These are phyloP conservation scores for Coemansia sp. DNA, from an alignment of 192 early-diverging fungal genomes.

Conservation along the genomic window DNA sequence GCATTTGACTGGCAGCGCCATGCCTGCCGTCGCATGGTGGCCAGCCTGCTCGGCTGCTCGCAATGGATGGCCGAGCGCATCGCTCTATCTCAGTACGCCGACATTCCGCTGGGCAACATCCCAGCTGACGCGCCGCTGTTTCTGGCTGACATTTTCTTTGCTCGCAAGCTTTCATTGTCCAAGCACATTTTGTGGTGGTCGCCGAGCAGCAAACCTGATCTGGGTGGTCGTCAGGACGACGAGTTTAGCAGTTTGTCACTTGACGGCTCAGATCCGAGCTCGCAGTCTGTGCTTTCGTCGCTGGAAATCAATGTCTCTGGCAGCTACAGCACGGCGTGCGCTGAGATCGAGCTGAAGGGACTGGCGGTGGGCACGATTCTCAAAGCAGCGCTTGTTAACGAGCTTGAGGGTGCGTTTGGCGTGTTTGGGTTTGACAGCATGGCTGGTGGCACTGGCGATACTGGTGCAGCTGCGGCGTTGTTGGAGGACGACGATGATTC, in stretches of 20 bases:
- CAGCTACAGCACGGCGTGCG: slow-evolving; percentile 74
- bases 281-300: slow-evolving; percentile 1
- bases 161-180: slow-evolving; percentile 70
- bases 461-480: background rate
- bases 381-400: slow-evolving; percentile 72
- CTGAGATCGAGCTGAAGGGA: slow-evolving; percentile 79
- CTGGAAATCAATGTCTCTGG: slow-evolving; percentile 76
- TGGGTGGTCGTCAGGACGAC: slow-evolving; percentile 72
- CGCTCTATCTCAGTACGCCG: slow-evolving; percentile 72
- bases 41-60: slow-evolving; percentile 71
- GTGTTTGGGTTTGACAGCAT: slow-evolving; percentile 44
- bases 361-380: slow-evolving; percentile 83
- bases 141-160: slow-evolving; percentile 81
- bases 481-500: slow-evolving; percentile 1
- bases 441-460: slow-evolving; percentile 12
- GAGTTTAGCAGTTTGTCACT: slow-evolving; percentile 19
- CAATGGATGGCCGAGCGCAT: slow-evolving; percentile 74
- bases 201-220: slow-evolving; percentile 70
- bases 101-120: slow-evolving; percentile 91
- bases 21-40: slow-evolving; percentile 69
- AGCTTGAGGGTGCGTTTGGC: slow-evolving; percentile 67
- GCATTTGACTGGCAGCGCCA: slow-evolving; percentile 84
- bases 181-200: slow-evolving; percentile 94
- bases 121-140: slow-evolving; percentile 75
- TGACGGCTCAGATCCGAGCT: slow-evolving; percentile 5